Conservation (phyloP, 208 protist species). For the Crithidia thermophila region DNA sequence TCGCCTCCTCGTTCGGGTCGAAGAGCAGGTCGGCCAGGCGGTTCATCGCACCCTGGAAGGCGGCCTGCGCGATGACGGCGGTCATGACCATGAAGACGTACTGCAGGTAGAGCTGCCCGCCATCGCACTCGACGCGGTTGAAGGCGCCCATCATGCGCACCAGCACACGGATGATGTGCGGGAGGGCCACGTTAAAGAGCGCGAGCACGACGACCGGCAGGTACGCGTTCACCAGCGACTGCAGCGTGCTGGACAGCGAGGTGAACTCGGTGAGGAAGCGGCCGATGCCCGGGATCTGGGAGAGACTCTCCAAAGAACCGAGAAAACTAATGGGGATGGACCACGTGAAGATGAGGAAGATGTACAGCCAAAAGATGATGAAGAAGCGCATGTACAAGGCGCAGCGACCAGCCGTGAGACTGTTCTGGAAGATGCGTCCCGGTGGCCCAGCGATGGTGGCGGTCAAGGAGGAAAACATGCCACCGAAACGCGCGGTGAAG, state of each 20-base stretch:
- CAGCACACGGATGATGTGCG: slow-evolving; percentile 67
- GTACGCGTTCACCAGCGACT: slow-evolving; percentile 54
- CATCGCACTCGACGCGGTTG: slow-evolving; percentile 59
- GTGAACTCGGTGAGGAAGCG: slow-evolving; percentile 30
- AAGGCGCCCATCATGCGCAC: slow-evolving; percentile 76
- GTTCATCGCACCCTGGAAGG: slow-evolving; percentile 69
- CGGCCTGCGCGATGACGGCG: slow-evolving; percentile 82
- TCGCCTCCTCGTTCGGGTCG: slow-evolving; percentile 32
- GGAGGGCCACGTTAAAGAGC: slow-evolving; percentile 76
- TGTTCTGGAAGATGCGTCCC: slow-evolving; percentile 66
- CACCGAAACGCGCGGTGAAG: slow-evolving; percentile 51
- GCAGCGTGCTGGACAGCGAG: slow-evolving; percentile 46
- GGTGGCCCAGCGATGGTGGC: slow-evolving; percentile 76
- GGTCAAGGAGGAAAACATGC: slow-evolving; percentile 35
- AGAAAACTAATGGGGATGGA: slow-evolving; percentile 79
- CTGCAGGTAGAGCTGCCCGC: slow-evolving; percentile 72
- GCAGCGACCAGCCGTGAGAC: slow-evolving; percentile 49
- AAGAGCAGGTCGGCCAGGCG: slow-evolving; percentile 53
- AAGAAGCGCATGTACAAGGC: slow-evolving; percentile 48
- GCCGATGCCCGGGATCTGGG: slow-evolving; percentile 51
- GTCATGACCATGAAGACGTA: slow-evolving; percentile 90
- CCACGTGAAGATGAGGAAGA: slow-evolving; percentile 68
- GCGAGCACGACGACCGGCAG: slow-evolving; percentile 70
- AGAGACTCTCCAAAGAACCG: slow-evolving; percentile 74
- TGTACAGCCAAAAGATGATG: slow-evolving; percentile 49